Conservation (phyloP, 441 rosid genomes). For the Pelargonium citronellum region DNA sequence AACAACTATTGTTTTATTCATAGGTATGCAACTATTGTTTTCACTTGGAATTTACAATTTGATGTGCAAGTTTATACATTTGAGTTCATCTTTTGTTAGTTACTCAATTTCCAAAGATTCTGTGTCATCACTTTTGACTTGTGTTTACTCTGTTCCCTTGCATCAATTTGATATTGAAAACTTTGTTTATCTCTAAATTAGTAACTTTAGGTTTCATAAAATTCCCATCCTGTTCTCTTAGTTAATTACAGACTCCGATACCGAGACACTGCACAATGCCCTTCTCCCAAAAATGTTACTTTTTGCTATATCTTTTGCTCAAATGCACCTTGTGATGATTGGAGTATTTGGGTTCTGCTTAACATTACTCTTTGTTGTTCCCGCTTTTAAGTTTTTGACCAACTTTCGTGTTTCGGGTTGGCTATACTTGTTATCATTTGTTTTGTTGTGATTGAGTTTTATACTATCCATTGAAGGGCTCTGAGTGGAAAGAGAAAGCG, state of each 20-base stretch:
- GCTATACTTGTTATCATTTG: neutral
- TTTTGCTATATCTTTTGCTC: neutral
- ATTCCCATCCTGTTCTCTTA: neutral
- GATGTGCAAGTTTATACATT: neutral
- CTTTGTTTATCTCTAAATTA: neutral
- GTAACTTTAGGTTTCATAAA: neutral
- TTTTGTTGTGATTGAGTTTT: conserved; percentile 17
- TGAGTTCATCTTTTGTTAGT: neutral
- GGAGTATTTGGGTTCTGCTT: neutral
- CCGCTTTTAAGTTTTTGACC: neutral
- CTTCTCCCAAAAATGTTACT: neutral
- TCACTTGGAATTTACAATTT: neutral
- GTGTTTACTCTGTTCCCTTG: neutral
- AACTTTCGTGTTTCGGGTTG: neutral
- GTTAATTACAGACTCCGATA: neutral
- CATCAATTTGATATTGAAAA: neutral
- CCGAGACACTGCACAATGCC: neutral
- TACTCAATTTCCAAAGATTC: too few species aligned
- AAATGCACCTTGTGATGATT: neutral
- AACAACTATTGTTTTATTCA: neutral
- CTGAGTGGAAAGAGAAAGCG: conserved; percentile 93
- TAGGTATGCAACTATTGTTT: neutral
- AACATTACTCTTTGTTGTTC: neutral
- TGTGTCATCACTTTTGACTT: neutral
- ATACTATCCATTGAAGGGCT: conserved; percentile 43